Evolutionary conservation across 768 basidiomycete species (phyloP).

Genomic region (Hebeloma cylindrosporum): DNA sequence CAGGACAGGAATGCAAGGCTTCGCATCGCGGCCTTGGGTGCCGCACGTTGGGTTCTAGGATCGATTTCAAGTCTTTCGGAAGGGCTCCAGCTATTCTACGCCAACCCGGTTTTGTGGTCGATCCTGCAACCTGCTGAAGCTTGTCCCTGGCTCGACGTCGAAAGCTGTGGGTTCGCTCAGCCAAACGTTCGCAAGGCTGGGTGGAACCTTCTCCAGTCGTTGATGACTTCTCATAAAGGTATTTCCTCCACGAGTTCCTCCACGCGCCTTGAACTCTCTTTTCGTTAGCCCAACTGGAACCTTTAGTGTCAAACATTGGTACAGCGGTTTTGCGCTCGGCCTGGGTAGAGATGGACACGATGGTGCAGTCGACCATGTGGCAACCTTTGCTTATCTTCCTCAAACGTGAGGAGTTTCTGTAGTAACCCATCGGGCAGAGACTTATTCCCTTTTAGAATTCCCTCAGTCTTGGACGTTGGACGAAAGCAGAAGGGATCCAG

Average conservation of each 20-base stretch:
- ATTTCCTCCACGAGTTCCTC: constrained; percentile 5
- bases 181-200: constrained; percentile 71
- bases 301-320: constrained; percentile 48
- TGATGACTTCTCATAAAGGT: constrained; percentile 51
- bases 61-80: constrained; percentile 22
- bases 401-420: constrained; percentile 47
- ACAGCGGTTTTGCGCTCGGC: constrained; percentile 62
- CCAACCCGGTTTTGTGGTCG: constrained; percentile 60
- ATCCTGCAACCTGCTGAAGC: constrained; percentile 45
- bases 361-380: constrained; percentile 70
- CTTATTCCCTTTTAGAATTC: constrained; percentile 44
- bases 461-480: constrained; percentile 65
- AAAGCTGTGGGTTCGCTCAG: constrained; percentile 61
- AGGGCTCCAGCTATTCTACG: constrained; percentile 40
- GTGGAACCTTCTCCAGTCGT: constrained; percentile 55
- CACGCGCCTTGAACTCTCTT: not conserved
- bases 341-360: constrained; percentile 66
- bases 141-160: constrained; percentile 43
- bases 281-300: constrained; percentile 23
- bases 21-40: constrained; percentile 67
- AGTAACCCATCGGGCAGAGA: not conserved
- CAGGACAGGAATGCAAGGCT: constrained; percentile 69
- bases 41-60: constrained; percentile 57
- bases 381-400: constrained; percentile 70
- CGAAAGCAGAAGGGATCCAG: constrained; percentile 22